Percentiles rank a stretch among this genome's conserved stretches.
Conservation (phyloP, 2,329 filamentous ascomycete species). For the Fusarium hostae region DNA sequence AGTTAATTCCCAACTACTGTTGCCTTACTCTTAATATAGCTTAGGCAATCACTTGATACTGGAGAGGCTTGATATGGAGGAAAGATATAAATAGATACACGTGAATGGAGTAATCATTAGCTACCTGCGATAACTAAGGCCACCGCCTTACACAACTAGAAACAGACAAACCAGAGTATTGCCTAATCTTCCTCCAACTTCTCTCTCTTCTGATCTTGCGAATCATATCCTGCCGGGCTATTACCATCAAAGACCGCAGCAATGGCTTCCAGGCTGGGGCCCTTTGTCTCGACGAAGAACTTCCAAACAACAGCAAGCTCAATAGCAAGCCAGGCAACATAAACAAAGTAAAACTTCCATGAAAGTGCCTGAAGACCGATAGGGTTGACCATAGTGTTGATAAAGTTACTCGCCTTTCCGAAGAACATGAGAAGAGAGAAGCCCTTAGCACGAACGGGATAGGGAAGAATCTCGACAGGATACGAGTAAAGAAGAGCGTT, state of each 20-base stretch:
- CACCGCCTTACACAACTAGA: background rate
- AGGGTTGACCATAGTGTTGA: constrained; percentile 6
- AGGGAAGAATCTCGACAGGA: constrained; percentile 20
- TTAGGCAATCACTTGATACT: no score
- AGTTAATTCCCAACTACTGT: no score
- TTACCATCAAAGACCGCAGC: background rate
- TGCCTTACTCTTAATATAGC: no score
- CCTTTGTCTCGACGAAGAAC: constrained; percentile 6
- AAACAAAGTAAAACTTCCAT: constrained; percentile 3
- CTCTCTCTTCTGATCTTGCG: background rate
- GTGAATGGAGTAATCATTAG: no score
- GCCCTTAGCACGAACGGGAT: constrained; percentile 28
- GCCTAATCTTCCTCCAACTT: background rate
- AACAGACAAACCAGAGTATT: background rate
- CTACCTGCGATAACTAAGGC: no score
- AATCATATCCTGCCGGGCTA: background rate
- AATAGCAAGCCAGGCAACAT: background rate
- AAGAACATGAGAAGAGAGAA: constrained; percentile 35
- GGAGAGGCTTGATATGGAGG: no score
- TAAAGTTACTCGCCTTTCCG: constrained; percentile 3
- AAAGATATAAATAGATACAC: no score
- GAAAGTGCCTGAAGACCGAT: background rate
- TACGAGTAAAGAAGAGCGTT: constrained; percentile 33
- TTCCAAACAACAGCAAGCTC: background rate
- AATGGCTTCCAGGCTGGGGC: background rate